Conservation (phyloP, 768 basidiomycete genomes). For the Podaxis mareebaensis region DNA sequence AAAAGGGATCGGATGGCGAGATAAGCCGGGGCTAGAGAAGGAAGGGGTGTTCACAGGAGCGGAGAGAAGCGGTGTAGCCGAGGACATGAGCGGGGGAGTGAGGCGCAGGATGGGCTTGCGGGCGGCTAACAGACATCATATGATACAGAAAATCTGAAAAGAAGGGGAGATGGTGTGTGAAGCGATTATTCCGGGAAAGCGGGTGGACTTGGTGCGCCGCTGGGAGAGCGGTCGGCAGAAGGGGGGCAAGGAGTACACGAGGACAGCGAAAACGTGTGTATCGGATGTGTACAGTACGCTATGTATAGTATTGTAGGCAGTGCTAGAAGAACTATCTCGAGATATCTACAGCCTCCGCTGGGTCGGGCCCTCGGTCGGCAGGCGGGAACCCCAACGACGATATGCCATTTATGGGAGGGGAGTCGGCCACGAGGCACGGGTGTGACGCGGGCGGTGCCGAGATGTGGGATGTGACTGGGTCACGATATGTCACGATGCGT, state of each 20-base stretch:
- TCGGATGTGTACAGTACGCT: too few species aligned
- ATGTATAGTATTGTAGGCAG: not conserved
- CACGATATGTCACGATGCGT: not conserved
- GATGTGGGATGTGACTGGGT: not conserved
- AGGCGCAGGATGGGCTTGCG: not conserved
- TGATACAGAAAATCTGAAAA: slow-evolving; percentile 2
- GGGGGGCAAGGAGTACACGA: not conserved
- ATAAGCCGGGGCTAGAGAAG: slow-evolving; percentile 3
- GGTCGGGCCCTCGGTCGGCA: not conserved
- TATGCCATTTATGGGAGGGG: not conserved
- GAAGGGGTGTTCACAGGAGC: not conserved
- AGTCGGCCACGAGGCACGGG: slow-evolving; percentile 13
- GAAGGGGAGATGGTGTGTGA: slow-evolving; percentile 2
- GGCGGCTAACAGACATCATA: slow-evolving; percentile 12
- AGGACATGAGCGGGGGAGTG: slow-evolving; percentile 14
- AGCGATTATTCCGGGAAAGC: slow-evolving; percentile 12
- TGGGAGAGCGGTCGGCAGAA: not conserved
- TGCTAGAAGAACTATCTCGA: not conserved
- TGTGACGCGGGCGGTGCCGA: slow-evolving; percentile 15
- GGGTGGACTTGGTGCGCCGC: slow-evolving; percentile 12
- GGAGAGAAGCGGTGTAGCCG: slow-evolving; percentile 3
- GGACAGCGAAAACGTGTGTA: not conserved
- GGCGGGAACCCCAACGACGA: not conserved
- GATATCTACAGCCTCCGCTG: not conserved
- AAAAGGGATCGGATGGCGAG: not conserved